Percentiles rank a stretch among this genome's conserved stretches.
These are phyloP conservation scores for Amylostereum chailletii DNA, from an alignment of 1,284 basidiomycete genomes.

Conservation along the genomic window DNA sequence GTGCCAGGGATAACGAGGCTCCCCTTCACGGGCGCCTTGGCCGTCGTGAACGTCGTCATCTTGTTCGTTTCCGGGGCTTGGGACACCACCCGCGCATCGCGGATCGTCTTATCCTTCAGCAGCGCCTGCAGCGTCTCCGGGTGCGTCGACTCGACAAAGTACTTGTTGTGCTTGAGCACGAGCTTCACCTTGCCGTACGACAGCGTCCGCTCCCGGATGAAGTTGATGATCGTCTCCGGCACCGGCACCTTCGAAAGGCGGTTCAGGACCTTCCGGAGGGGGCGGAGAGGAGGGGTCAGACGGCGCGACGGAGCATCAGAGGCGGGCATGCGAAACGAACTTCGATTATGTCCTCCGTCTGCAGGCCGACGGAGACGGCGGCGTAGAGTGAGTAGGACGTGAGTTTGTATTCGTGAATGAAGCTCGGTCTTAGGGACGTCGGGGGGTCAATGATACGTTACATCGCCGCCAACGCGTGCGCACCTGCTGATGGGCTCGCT, in stretches of 20 bases:
- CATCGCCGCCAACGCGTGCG: constrained; percentile 22
- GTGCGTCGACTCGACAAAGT: constrained; percentile 90
- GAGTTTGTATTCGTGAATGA: constrained; percentile 99
- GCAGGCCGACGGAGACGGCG: constrained; percentile 95
- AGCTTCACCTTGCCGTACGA: constrained; percentile 97
- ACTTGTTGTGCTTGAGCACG: constrained; percentile 94
- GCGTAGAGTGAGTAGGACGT: constrained; percentile 98
- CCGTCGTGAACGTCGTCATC: constrained; percentile 74
- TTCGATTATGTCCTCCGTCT: constrained; percentile 98
- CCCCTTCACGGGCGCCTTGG: constrained; percentile 74
- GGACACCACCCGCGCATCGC: constrained; percentile 69
- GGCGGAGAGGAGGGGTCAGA: too few relatives aligned
- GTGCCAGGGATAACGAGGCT: constrained; percentile 82
- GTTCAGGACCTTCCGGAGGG: constrained; percentile 58
- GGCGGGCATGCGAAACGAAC: constrained; percentile 38
- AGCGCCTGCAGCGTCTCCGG: constrained; percentile 85
- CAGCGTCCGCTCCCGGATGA: constrained; percentile 85
- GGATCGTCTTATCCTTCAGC: constrained; percentile 79
- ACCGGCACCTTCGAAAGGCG: constrained; percentile 89
- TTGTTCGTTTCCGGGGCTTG: constrained; percentile 61
- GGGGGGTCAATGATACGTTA: constrained; percentile 21
- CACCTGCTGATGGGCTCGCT: constrained; percentile 98
- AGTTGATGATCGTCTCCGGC: constrained; percentile 71
- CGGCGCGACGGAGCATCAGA: too few relatives aligned
- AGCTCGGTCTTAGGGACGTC: constrained; percentile 67